Conservation (phyloP, 1,284 basidiomycete genomes). For the Erythrobasidium hasegawianum region DNA sequence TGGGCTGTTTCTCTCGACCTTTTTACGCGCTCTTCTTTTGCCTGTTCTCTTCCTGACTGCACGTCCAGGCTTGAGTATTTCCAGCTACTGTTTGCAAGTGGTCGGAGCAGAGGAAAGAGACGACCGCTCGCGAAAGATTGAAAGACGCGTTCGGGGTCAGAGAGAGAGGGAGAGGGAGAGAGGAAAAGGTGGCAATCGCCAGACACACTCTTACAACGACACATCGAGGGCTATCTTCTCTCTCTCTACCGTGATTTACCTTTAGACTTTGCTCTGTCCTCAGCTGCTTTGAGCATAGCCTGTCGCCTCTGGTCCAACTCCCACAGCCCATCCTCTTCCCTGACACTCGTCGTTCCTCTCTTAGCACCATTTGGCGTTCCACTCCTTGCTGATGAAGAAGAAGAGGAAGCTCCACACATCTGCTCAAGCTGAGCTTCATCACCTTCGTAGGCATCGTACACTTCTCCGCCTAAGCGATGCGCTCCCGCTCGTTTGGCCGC, state of each 20-base stretch:
- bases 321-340: slow-evolving; percentile 27
- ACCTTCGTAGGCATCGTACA: slow-evolving; percentile 21
- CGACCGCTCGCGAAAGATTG: no score
- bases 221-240: no score
- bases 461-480: slow-evolving; percentile 28
- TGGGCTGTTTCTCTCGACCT: not conserved
- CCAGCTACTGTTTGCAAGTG: not conserved
- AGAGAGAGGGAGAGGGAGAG: no score
- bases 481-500: slow-evolving; percentile 37
- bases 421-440: slow-evolving; percentile 30
- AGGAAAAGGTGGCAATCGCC: no score
- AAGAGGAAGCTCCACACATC: slow-evolving; percentile 28
- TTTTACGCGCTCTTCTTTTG: not conserved
- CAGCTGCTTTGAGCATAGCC: slow-evolving; percentile 29
- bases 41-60: not conserved
- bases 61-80: not conserved
- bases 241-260: not conserved
- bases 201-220: no score
- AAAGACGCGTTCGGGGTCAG: no score
- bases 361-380: slow-evolving; percentile 5
- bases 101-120: slow-evolving; percentile 5
- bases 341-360: slow-evolving; percentile 8
- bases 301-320: slow-evolving; percentile 24
- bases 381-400: not conserved
- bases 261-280: slow-evolving; percentile 12